Conservation (phyloP, 225 moss, liverwort and hornwort species). For the Antitrichia curtipendula region DNA sequence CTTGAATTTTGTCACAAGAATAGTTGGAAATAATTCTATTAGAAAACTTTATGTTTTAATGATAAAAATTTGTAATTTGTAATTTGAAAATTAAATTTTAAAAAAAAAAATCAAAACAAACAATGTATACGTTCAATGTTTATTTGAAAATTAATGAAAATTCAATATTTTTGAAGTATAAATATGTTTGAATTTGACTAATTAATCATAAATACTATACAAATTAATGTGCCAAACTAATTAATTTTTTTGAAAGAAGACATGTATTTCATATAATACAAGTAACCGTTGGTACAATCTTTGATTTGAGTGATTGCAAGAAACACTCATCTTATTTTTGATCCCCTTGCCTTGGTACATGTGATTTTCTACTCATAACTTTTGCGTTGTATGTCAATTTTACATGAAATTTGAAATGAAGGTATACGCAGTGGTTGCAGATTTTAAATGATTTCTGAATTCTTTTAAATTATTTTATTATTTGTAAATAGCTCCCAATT, state of each 20-base stretch:
- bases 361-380: too few species aligned
- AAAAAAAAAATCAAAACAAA: not conserved
- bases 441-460: too few species aligned
- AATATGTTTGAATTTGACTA: not conserved
- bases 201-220: not conserved
- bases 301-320: too few species aligned
- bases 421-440: too few species aligned
- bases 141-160: not conserved
- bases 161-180: not conserved
- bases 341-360: too few species aligned
- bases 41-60: fast-evolving
- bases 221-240: not conserved
- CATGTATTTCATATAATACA: not conserved
- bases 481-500: too few species aligned
- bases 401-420: too few species aligned
- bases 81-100: not conserved
- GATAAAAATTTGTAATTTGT: too few species aligned
- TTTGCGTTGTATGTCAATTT: too few species aligned
- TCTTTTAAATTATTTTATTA: too few species aligned
- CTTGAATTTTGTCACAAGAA: not conserved
- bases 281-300: not conserved
- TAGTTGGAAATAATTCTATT: not conserved
- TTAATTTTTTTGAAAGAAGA: not conserved
- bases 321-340: too few species aligned
- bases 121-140: not conserved